Evolutionary conservation across 192 early-diverging fungal genomes (phyloP), one percentile per base, ranked within the genome.

Genomic region (Cladochytrium replicatum): DNA sequence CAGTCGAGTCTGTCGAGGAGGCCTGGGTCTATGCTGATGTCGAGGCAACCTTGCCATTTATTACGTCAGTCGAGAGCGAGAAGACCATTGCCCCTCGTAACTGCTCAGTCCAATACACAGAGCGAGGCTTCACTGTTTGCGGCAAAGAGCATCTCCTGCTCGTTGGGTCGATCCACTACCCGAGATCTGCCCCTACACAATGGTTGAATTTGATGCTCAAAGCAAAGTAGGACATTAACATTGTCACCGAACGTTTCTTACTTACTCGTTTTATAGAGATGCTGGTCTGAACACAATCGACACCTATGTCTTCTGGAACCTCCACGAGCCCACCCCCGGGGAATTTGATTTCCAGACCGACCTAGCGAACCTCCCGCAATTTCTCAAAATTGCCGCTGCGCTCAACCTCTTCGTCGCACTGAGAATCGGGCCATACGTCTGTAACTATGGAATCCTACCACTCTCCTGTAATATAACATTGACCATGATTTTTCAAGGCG

Each of bases 291-390:
- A 78, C 53, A 66, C 67, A 32, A 72, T 82, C 55, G 77, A 80
- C 44, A 80, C 77, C 3, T 77, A 80, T 32, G 80, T 82, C 22
- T 80, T 80, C 48, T 82, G 80, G 80, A 78, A 78, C 61, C 59
- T 76, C 27, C 77, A 82, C 46, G 80, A 82, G 54, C 50, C 42
- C 4, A 47, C 54, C 13, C 48, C 71, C 48, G 72, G 77, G 37
- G 13, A 50, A 2, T 77, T 69, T 43, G 76, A 82, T 48, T 82
- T 79, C 54, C 50, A 59, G 6, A 72, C 68, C 15, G 31, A 25
- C 40, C 40, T 39, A 25, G 53, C 59, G 43, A 73, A 81, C 55
- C 64, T 77, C 0, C 67, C 72, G 8, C 46, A 65, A 22, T 81
- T 81, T 29, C 49, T 82, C 3, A 43, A 64, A 24, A 48, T 50